Conservation (phyloP, 257 asterid genomes). For the Primulina tabacum region DNA sequence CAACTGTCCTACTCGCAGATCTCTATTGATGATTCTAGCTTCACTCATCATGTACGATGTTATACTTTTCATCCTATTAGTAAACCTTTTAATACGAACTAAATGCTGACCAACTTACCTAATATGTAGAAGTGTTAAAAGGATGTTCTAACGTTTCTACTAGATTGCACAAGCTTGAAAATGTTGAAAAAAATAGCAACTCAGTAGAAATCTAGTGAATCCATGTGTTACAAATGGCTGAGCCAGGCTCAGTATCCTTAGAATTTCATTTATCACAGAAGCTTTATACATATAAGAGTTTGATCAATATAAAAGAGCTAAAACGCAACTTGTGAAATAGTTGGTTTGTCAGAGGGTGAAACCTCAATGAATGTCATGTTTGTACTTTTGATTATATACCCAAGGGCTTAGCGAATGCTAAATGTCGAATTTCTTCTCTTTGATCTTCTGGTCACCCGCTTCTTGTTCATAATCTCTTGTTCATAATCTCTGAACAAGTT, state of each 20-base stretch:
- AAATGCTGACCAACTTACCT: neutral
- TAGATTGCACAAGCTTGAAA: neutral
- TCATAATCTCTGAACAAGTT: neutral
- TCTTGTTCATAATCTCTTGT: neutral
- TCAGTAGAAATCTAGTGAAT: neutral
- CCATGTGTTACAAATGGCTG: neutral
- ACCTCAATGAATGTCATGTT: neutral
- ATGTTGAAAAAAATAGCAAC: neutral
- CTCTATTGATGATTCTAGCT: neutral
- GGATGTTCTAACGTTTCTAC: neutral
- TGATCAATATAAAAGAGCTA: neutral
- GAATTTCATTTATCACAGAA: neutral
- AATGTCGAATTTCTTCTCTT: neutral
- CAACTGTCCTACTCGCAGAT: neutral
- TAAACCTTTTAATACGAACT: neutral
- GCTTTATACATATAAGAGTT: neutral
- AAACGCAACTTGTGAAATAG: neutral
- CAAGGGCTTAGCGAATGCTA: neutral
- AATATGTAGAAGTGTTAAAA: neutral
- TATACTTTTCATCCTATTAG: conserved; percentile 4
- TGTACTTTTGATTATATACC: too few relatives aligned
- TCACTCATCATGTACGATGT: neutral
- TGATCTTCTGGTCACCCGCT: too few relatives aligned
- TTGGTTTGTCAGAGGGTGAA: neutral
- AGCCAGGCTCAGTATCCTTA: neutral